Base-by-base conservation (phyloP, 768 basidiomycete genomes). In the Leccinum obscurum region DNA sequence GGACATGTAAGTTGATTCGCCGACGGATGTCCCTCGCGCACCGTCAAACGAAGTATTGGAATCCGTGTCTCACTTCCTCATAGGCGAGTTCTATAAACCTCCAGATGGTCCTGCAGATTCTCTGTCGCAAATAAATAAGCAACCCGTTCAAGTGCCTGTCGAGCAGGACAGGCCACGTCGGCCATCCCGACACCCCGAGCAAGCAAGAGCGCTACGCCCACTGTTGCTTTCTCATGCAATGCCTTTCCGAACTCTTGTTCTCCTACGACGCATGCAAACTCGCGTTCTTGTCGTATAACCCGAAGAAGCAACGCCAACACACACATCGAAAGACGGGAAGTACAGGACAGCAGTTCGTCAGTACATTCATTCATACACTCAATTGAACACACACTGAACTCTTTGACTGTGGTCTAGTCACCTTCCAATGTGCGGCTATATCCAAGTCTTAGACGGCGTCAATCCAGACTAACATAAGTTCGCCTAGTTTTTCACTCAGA, bases 191-290 rank as follows among this genome's bases (percentile, higher is more conserved):
- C 35, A 41, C 37, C 11, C 37, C 58, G 59, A 61, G 58, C 53
- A 65, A 69, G 51, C 67, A 66, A 58, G 67, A 76, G 28, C 72
- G 68, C 20, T 76, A 76, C 57, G 79, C 76, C 74, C 92, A 90
- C 68, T 78, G 83, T 15, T 90, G 88, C 68, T 93, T 95, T 81
- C 76, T 93, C 63, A 93, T 95, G 89, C 92, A 95, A 70, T 90
- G 87, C 64, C 78, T 98, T 51, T 92, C 94, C 3, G 97, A 99
- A 75, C 78, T 98, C 10, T 76, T 97, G 13, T 93, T 96, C 62
- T 98, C 94, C 13, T 99, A 98, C 67, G 89, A 94, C 65, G 74
- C 86, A 6, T 95, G 93, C 85, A 99, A 98, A 74, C 71, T 87
- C 26, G 87, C 90, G 6, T 93, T 99, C 75, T 72, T 97, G 55